These are phyloP conservation scores for Aristolochia californica DNA, from an alignment of 164 flowering plant species.

Conservation along the genomic window DNA sequence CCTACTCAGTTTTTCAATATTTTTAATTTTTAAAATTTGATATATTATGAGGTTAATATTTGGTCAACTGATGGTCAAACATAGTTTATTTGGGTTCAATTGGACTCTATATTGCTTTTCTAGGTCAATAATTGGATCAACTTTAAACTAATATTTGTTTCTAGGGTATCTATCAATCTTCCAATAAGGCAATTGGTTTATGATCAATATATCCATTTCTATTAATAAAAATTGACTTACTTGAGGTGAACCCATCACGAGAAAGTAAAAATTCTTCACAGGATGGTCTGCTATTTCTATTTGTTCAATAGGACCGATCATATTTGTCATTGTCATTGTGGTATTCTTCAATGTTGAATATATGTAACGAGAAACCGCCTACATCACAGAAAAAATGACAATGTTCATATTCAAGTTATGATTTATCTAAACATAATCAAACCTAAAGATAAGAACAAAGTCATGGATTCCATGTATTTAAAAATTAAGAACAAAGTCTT, in stretches of 20 bases:
- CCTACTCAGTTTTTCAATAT: no score
- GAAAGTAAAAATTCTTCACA: slow-evolving; percentile 26
- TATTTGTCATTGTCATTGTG: slow-evolving; percentile 29
- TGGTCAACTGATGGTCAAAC: no score
- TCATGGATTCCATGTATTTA: no score
- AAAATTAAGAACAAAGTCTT: neutral
- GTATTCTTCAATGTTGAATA: slow-evolving; percentile 20
- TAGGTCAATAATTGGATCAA: no score
- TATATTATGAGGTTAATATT: no score
- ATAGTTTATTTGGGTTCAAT: no score
- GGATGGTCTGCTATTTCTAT: slow-evolving; percentile 28
- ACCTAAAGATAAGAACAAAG: neutral
- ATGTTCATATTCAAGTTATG: neutral
- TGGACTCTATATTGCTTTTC: no score
- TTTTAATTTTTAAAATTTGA: no score
- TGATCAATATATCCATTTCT: no score
- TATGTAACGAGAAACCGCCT: slow-evolving; percentile 22
- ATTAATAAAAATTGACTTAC: slow-evolving; percentile 11
- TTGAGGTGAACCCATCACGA: slow-evolving; percentile 26
- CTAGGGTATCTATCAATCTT: no score
- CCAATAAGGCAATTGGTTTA: no score
- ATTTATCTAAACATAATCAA: neutral
- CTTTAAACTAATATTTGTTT: no score
- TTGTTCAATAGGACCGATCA: slow-evolving; percentile 32
- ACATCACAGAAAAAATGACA: neutral